These are phyloP conservation scores for Puya raimondii DNA, from an alignment of 176 grass and related monocot species.

Conservation along the genomic window DNA sequence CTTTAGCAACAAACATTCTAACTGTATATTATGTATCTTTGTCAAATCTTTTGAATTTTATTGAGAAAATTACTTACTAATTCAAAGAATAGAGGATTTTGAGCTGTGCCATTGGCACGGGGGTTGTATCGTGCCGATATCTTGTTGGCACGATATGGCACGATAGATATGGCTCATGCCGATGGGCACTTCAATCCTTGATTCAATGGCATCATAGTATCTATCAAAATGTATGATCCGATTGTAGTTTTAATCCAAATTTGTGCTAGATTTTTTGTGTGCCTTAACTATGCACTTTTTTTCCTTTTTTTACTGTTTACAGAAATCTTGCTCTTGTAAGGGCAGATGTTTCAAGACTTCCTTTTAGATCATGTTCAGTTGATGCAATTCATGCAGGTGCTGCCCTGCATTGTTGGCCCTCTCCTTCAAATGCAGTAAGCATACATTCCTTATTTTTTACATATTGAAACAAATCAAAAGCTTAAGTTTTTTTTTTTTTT, in stretches of 20 bases:
- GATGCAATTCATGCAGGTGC: constrained; percentile 91
- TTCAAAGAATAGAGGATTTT: no score
- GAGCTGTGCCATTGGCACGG: no score
- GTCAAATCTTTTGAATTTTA: no score
- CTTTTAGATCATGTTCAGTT: constrained; percentile 77
- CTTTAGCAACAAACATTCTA: no score
- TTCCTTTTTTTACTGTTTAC: constrained; percentile 9
- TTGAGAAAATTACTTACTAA: no score
- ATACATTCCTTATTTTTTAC: not conserved
- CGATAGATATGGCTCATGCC: no score
- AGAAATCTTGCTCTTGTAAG: constrained; percentile 89
- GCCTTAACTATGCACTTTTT: not conserved
- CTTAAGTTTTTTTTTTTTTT: constrained; percentile 10
- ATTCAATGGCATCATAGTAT: no score
- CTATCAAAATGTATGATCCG: no score
- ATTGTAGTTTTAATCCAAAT: not conserved
- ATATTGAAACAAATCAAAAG: not conserved
- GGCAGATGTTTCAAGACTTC: constrained; percentile 91
- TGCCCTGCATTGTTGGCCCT: constrained; percentile 95
- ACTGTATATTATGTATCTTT: no score
- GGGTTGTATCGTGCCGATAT: no score
- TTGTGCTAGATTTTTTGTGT: not conserved
- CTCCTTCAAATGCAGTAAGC: constrained; percentile 80
- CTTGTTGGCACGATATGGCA: no score
- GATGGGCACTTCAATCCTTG: no score